Evolutionary conservation across 2,329 filamentous ascomycete genomes (phyloP).

Genomic region (Epichloe gansuensis): DNA sequence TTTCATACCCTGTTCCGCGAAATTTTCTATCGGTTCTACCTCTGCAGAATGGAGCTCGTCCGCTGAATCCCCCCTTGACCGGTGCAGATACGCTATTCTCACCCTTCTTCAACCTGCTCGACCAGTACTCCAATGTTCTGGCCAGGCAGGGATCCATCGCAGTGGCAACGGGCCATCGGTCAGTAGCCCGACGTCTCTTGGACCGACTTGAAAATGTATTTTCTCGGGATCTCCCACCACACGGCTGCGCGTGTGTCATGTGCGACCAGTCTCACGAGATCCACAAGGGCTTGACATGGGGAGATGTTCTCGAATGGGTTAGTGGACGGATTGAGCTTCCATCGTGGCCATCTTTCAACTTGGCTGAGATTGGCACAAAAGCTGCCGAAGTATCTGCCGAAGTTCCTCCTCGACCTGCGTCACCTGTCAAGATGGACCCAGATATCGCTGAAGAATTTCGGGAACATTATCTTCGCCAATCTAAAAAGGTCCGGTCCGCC

Average conservation of each 20-base stretch:
- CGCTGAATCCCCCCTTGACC: conserved; percentile 50
- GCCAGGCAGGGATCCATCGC: conserved; percentile 77
- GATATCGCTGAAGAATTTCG: conserved; percentile 90
- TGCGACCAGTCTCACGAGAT: conserved; percentile 53
- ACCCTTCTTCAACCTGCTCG: conserved; percentile 68
- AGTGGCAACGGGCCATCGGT: conserved; percentile 88
- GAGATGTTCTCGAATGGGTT: conserved; percentile 85
- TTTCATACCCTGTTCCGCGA: conserved; percentile 58
- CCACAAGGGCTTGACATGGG: conserved; percentile 74
- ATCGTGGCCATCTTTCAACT: conserved; percentile 75
- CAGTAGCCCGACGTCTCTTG: conserved; percentile 77
- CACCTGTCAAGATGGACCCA: conserved; percentile 67
- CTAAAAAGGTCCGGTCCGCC: conserved; percentile 84
- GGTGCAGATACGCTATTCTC: conserved; percentile 66
- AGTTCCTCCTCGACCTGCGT: conserved; percentile 40
- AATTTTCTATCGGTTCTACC: conserved; percentile 56
- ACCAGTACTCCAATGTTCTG: conserved; percentile 76
- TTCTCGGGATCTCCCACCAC: conserved; percentile 74
- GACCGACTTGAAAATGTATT: conserved; percentile 92
- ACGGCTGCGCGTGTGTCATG: conserved; percentile 78
- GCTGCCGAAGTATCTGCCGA: conserved; percentile 51
- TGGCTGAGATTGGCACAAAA: conserved; percentile 48
- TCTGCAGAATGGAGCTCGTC: conserved; percentile 40
- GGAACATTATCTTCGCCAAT: conserved; percentile 83
- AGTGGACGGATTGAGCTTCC: conserved; percentile 80